Conservation (phyloP, 208 protist species). For the Trypanosoma conorhini region DNA sequence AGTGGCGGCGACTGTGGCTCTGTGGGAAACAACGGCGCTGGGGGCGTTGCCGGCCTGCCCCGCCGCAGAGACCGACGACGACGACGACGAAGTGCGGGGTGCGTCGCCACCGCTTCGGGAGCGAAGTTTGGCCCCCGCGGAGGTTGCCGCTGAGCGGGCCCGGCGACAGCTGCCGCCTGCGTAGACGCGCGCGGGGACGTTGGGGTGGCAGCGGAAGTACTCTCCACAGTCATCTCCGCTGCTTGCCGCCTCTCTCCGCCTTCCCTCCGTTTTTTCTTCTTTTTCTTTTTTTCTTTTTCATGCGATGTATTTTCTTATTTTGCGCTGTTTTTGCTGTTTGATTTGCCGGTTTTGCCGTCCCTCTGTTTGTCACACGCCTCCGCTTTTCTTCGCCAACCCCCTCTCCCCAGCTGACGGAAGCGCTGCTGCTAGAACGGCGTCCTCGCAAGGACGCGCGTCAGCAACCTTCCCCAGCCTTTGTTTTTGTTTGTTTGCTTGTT, state of each 20-base stretch:
- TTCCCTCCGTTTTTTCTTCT: background rate
- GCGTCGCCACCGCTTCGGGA: slow-evolving; percentile 52
- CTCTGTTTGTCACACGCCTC: background rate
- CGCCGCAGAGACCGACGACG: slow-evolving; percentile 3
- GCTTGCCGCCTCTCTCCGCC: background rate
- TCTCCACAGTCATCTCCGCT: background rate
- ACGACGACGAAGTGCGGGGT: slow-evolving; percentile 23
- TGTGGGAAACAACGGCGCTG: background rate
- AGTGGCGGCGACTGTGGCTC: background rate
- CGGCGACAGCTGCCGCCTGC: slow-evolving; percentile 11
- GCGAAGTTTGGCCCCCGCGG: slow-evolving; percentile 49
- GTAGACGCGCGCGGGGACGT: background rate
- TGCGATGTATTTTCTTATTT: background rate
- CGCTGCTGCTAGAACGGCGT: too few species aligned
- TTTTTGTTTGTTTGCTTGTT: too few species aligned
- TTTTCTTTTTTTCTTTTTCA: background rate
- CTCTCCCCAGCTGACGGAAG: too few species aligned
- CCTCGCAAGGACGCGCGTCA: too few species aligned
- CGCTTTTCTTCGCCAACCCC: background rate
- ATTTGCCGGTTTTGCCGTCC: background rate
- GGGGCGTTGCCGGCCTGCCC: background rate
- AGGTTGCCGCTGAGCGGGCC: slow-evolving; percentile 28
- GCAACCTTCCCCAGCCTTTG: too few species aligned
- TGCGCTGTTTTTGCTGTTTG: background rate
- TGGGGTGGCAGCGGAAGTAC: background rate